phyloP scores from a whole-genome alignment of 2,329 filamentous ascomycete species.

The Xylariaceae sp. region DNA sequence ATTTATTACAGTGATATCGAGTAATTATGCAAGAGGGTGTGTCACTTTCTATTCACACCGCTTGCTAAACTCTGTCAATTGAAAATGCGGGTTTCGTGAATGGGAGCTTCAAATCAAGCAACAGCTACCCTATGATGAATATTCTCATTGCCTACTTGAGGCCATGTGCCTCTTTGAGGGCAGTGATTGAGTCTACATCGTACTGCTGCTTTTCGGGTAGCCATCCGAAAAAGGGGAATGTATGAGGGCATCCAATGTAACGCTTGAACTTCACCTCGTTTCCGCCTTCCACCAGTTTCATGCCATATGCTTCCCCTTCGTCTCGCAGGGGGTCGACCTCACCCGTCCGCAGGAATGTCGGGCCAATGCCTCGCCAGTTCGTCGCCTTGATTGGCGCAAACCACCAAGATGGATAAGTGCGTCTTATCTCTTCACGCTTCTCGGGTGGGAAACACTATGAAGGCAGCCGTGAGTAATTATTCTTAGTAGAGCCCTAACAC shows the following conservation, averaged over 20 bases:
- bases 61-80: no score
- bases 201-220: conserved; percentile 30
- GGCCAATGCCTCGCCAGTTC: conserved; percentile 31
- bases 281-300: conserved; percentile 39
- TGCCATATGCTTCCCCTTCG: conserved; percentile 46
- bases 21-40: no score
- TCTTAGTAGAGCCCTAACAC: no score
- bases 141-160: background rate
- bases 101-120: conserved; percentile 5
- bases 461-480: no score
- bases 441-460: conserved; percentile 28
- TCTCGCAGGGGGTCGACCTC: conserved; percentile 43
- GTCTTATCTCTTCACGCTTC: conserved; percentile 22
- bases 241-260: conserved; percentile 46
- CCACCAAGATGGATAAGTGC: conserved; percentile 34
- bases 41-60: no score
- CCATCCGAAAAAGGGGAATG: conserved; percentile 37
- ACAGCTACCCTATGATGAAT: background rate
- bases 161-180: conserved; percentile 30
- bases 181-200: conserved; percentile 30
- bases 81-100: conserved; percentile 14
- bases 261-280: conserved; percentile 43
- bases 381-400: conserved; percentile 29
- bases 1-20: no score
- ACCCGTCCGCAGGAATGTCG: conserved; percentile 33